Evolutionary conservation across 2,329 filamentous ascomycete genomes (phyloP).

Genomic region (Boeremia exigua): DNA sequence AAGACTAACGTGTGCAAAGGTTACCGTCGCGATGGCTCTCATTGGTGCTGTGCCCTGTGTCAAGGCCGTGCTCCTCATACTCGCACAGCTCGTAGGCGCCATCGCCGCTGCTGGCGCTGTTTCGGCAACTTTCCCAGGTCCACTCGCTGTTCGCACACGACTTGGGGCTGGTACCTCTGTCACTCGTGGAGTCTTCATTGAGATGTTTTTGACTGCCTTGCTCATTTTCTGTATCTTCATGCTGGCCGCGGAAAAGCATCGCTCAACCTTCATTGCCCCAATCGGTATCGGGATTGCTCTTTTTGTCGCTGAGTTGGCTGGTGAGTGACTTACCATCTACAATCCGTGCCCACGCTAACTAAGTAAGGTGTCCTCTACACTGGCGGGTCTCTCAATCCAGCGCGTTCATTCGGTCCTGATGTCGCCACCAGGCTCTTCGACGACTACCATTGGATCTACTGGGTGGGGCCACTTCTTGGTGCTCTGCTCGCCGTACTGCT

Average conservation of each 20-base stretch:
- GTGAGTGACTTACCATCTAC: conserved; percentile 24
- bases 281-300: conserved; percentile 54
- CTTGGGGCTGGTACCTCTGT: conserved; percentile 52
- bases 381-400: conserved; percentile 57
- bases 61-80: conserved; percentile 51
- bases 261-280: conserved; percentile 49
- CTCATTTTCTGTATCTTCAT: conserved; percentile 59
- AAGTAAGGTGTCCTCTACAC: conserved; percentile 53
- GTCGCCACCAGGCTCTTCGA: conserved; percentile 53
- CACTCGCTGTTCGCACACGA: conserved; percentile 54
- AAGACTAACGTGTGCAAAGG: conserved; percentile 37
- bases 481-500: conserved; percentile 55
- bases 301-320: conserved; percentile 55
- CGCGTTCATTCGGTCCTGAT: conserved; percentile 57
- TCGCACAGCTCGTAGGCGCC: conserved; percentile 54
- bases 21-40: conserved; percentile 56
- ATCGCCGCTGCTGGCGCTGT: conserved; percentile 56
- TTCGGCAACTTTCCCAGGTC: conserved; percentile 53
- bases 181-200: conserved; percentile 56
- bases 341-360: conserved; percentile 14
- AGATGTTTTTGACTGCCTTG: conserved; percentile 58
- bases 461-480: conserved; percentile 56
- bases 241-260: conserved; percentile 52
- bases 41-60: conserved; percentile 56
- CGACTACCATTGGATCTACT: conserved; percentile 59